These are phyloP conservation scores for Diaporthe destruens DNA, from an alignment of 2,329 filamentous ascomycete genomes.

Conservation along the genomic window DNA sequence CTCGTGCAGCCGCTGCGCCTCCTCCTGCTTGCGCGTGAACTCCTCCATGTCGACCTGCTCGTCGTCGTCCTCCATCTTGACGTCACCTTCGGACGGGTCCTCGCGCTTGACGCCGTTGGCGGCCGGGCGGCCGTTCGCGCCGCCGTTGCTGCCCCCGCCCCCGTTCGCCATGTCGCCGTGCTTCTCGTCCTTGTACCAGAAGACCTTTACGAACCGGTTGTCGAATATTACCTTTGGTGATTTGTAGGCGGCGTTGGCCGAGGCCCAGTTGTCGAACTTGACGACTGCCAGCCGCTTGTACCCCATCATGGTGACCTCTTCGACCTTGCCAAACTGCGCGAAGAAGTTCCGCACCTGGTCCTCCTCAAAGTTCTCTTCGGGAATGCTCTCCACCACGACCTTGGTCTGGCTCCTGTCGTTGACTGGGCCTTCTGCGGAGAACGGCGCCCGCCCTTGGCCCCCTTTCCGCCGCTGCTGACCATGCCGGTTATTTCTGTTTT, in stretches of 20 bases:
- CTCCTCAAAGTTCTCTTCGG: conserved; percentile 76
- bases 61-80: conserved; percentile 44
- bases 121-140: conserved; percentile 46
- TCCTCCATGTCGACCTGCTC: conserved; percentile 76
- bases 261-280: conserved; percentile 74
- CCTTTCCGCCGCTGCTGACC: conserved; percentile 51
- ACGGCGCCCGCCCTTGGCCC: conserved; percentile 61
- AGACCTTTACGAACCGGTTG: conserved; percentile 88
- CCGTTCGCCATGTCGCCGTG: conserved; percentile 50
- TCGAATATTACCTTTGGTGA: conserved; percentile 87
- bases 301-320: conserved; percentile 73
- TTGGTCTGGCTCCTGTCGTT: conserved; percentile 73
- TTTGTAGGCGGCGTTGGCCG: conserved; percentile 77
- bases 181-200: conserved; percentile 75
- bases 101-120: conserved; percentile 43
- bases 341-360: conserved; percentile 77
- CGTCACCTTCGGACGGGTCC: conserved; percentile 51
- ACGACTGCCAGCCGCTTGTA: conserved; percentile 77
- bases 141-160: conserved; percentile 47
- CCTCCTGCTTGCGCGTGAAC: conserved; percentile 75
- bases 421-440: conserved; percentile 74
- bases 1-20: conserved; percentile 77
- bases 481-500: conserved; percentile 53
- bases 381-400: conserved; percentile 83
- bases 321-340: conserved; percentile 75